These are phyloP conservation scores for Metschnikowia matae DNA, from an alignment of 805 yeast genomes.

Conservation along the genomic window DNA sequence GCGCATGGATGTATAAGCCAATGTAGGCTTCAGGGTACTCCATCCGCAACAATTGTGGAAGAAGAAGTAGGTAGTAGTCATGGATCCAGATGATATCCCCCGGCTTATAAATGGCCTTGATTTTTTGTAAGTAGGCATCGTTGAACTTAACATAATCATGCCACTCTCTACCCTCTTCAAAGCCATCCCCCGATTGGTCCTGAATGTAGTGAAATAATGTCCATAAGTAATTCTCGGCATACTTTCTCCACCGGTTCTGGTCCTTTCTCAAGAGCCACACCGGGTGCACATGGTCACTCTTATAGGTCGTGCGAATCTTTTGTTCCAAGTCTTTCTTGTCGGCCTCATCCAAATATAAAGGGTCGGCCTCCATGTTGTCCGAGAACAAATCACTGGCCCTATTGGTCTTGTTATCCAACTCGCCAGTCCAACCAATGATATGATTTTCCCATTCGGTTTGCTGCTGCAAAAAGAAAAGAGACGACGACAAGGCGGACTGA, in stretches of 20 bases:
- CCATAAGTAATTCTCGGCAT: constrained; percentile 90
- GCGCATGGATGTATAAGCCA: constrained; percentile 79
- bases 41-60: constrained; percentile 82
- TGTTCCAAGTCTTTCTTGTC: constrained; percentile 52
- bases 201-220: constrained; percentile 93
- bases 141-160: constrained; percentile 85
- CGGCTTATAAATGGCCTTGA: constrained; percentile 66
- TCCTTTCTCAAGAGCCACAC: constrained; percentile 82
- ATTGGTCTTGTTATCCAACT: constrained; percentile 43
- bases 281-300: constrained; percentile 63
- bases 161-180: constrained; percentile 70
- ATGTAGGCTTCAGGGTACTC: constrained; percentile 67
- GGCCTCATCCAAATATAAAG: constrained; percentile 51
- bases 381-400: constrained; percentile 14
- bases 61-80: constrained; percentile 76
- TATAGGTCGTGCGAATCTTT: constrained; percentile 43
- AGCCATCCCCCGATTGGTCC: constrained; percentile 65
- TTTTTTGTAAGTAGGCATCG: constrained; percentile 81
- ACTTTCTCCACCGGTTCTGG: constrained; percentile 80
- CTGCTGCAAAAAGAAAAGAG: constrained; percentile 58
- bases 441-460: constrained; percentile 84
- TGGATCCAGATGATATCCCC: constrained; percentile 94
- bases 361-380: constrained; percentile 48
- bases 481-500: constrained; percentile 77
- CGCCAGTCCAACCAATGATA: constrained; percentile 95